Conservation (phyloP, 306 rosid species). For the Canavalia ensiformis region DNA sequence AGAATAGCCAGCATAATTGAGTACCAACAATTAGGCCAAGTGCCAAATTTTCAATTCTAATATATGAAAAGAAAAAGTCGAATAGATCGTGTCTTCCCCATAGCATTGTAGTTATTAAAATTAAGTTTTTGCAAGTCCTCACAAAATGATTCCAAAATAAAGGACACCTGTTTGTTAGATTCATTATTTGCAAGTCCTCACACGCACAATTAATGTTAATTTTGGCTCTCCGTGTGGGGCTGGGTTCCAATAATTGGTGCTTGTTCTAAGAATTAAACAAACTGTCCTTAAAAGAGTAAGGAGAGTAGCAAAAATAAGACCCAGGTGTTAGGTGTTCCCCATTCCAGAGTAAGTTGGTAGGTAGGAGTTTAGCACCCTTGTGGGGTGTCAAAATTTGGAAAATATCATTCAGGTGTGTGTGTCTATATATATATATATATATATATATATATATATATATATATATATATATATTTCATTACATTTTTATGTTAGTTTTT, state of each 20-base stretch:
- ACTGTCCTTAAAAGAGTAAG: not conserved
- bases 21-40: slow-evolving; percentile 20
- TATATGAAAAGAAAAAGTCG: not conserved
- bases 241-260: slow-evolving; percentile 22
- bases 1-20: slow-evolving; percentile 19
- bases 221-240: slow-evolving; percentile 23
- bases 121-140: not conserved
- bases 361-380: slow-evolving; percentile 45
- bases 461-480: not conserved
- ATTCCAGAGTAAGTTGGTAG: slow-evolving; percentile 35
- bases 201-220: not conserved
- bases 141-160: not conserved
- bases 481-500: not conserved
- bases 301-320: not conserved
- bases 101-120: not conserved
- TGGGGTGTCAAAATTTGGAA: slow-evolving; percentile 20
- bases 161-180: slow-evolving; percentile 13
- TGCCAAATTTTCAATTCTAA: slow-evolving; percentile 15
- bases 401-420: too few relatives aligned
- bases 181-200: not conserved
- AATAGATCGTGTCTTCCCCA: not conserved
- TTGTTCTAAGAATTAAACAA: slow-evolving; percentile 17
- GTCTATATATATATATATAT: too few relatives aligned
- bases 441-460: not conserved
- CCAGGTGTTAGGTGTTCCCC: slow-evolving; percentile 29